Evolutionary conservation across 1,284 basidiomycete genomes (phyloP).

Genomic region (Quambalaria eucalypti): DNA sequence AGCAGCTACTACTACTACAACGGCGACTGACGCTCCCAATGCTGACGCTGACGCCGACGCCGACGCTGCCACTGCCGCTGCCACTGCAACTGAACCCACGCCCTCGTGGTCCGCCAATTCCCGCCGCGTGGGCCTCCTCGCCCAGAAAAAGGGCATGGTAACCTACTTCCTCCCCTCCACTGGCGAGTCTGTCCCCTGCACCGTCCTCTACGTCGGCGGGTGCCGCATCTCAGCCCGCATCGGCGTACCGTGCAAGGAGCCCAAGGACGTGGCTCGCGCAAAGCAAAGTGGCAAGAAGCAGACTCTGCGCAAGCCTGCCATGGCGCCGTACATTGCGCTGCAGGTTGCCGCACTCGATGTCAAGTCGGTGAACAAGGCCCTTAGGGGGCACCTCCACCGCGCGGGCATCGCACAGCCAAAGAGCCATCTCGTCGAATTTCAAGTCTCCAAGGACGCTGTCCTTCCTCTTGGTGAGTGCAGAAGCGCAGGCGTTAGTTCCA

Average conservation of each 20-base stretch:
- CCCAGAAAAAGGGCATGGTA: slow-evolving; percentile 91
- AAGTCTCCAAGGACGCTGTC: slow-evolving; percentile 77
- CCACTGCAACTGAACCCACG: neutral
- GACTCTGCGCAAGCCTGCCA: neutral
- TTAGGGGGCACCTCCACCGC: slow-evolving; percentile 78
- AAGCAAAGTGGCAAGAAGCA: neutral
- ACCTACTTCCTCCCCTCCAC: slow-evolving; percentile 75
- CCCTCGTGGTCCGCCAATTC: slow-evolving; percentile 69
- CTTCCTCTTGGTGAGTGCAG: slow-evolving; percentile 69
- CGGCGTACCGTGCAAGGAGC: slow-evolving; percentile 6
- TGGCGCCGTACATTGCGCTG: slow-evolving; percentile 18
- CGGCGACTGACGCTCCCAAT: neutral
- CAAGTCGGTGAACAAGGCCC: slow-evolving; percentile 72
- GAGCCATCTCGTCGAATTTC: slow-evolving; percentile 78
- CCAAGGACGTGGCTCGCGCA: no score
- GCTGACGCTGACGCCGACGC: neutral
- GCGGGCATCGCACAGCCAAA: slow-evolving; percentile 71
- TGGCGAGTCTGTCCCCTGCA: slow-evolving; percentile 78
- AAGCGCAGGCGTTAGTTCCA: no score
- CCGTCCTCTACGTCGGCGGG: slow-evolving; percentile 73
- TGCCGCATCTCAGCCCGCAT: slow-evolving; percentile 32
- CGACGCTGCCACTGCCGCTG: neutral
- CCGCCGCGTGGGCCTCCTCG: slow-evolving; percentile 76
- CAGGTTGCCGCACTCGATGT: slow-evolving; percentile 52
- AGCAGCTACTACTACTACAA: no score